Evolutionary conservation across 2,329 filamentous ascomycete genomes (phyloP).

Genomic region (Phyllosticta paracitricarpa): DNA sequence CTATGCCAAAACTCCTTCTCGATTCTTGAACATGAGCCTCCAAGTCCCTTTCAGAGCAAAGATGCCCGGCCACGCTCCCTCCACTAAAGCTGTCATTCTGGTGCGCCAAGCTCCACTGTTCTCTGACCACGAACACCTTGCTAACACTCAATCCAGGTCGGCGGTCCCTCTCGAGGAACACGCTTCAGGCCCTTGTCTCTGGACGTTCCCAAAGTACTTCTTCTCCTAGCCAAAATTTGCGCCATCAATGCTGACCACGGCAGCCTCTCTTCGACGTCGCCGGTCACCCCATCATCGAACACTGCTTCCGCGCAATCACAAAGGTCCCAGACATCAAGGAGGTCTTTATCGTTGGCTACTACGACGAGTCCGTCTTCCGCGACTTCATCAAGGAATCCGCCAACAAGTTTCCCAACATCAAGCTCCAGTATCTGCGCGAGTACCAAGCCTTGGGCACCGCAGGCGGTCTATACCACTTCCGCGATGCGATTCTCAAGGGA

Average conservation of each 20-base stretch:
- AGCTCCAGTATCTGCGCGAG: constrained; percentile 92
- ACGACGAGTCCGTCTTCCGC: constrained; percentile 92
- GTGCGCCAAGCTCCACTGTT: constrained; percentile 41
- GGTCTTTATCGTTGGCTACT: constrained; percentile 97
- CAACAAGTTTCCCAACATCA: constrained; percentile 75
- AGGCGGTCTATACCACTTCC: constrained; percentile 96
- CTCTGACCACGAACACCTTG: neutral
- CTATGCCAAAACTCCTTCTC: neutral
- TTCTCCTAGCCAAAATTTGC: constrained; percentile 9
- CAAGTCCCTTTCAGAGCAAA: constrained; percentile 10
- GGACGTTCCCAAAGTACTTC: constrained; percentile 77
- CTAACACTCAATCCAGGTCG: constrained; percentile 54
- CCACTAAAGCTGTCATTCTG: constrained; percentile 91
- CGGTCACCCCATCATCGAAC: constrained; percentile 96
- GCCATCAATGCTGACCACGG: constrained; percentile 16
- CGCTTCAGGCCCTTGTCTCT: constrained; percentile 90
- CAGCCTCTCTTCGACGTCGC: constrained; percentile 97
- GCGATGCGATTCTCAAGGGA: constrained; percentile 95
- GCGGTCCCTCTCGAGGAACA: constrained; percentile 89
- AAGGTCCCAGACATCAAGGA: constrained; percentile 90
- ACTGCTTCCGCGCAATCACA: constrained; percentile 85
- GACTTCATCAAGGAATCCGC: constrained; percentile 93
- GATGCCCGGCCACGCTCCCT: constrained; percentile 22
- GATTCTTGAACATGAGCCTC: constrained; percentile 8
- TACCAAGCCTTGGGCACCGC: constrained; percentile 94